Evolutionary conservation across 345 rosid species (phyloP), one percentile per base, ranked within the genome.

Genomic region (Jatropha curcas): DNA sequence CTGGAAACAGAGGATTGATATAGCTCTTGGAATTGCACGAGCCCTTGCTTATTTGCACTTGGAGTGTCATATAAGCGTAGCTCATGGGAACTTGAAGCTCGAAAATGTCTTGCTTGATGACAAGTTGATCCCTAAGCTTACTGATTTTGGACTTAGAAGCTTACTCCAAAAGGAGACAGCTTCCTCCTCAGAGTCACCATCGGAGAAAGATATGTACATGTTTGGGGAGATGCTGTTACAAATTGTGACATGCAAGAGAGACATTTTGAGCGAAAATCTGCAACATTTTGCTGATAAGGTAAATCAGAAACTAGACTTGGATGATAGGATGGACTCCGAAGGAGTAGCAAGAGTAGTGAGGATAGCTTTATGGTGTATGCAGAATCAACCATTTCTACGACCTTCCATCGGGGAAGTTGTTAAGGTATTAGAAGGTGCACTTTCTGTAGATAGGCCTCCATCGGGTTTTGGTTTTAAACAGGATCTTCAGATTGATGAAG

Each of bases 381-480:
- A 82, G 70, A 74, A 46, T 68, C 86, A 77, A 43, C 79, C 86
- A 10, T 82, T 79, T 71, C 71, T 82, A 41, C 74, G 83, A 30
- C 86, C 86, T 71, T 79, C 83, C 69, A 82, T 82, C 24, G 72
- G 70, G 4, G 86, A 82, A 71, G 83, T 82, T 48, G 81, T 79
- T 53, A 82, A 79, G 81, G 77, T 82, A 68, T 76, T 82, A 61
- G 86, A 79, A 82, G 83, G 81, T 74, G 61, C 86, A 67, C 78
- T 79, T 41, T 82, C 83, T 4, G 79, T 82, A 24, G 86, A 82
- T 74, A 82, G 79, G 71, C 86, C 83, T 50, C 86, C 83, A 13
- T 67, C 34, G 7, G 55, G n/a, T 31, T 72, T 71, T 68, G 48
- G 59, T 50, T 65, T 64, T 66, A 35, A 69, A 67, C 55, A 65